A percentile compares a stretch with the other conserved stretches of the same genome.
Evolutionary conservation across 2,329 filamentous ascomycete species (phyloP).

Genomic region (Ambrosiella cleistominuta): DNA sequence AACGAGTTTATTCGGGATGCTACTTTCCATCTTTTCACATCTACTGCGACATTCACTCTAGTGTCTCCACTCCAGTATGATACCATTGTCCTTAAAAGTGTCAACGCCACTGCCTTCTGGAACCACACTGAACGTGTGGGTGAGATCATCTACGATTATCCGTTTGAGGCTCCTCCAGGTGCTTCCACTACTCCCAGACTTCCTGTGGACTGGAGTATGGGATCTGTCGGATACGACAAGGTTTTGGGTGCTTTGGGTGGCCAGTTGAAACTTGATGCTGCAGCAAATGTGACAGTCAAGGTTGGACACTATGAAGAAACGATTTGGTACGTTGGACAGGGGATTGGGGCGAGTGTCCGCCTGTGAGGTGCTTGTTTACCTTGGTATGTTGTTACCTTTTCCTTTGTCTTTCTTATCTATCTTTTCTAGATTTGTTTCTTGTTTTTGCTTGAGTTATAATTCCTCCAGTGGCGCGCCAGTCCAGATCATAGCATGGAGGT

Average conservation of each 20-base stretch:
- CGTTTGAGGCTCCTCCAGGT: constrained; percentile 64
- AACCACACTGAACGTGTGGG: constrained; percentile 65
- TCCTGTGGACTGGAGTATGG: constrained; percentile 65
- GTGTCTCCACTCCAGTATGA: constrained; percentile 59
- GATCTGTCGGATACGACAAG: constrained; percentile 66
- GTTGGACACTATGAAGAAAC: constrained; percentile 59
- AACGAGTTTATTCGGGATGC: constrained; percentile 60
- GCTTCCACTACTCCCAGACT: constrained; percentile 54
- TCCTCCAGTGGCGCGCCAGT: neutral
- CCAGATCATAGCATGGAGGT: neutral
- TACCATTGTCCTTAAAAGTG: constrained; percentile 56
- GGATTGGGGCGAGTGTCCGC: constrained; percentile 49
- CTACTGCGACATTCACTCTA: constrained; percentile 69
- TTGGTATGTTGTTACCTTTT: neutral
- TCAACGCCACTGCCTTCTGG: constrained; percentile 76
- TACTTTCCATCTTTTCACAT: constrained; percentile 72
- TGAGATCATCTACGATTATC: constrained; percentile 53
- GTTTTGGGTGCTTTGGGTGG: constrained; percentile 68
- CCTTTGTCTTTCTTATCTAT: neutral
- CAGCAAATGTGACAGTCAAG: constrained; percentile 55
- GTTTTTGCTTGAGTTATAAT: neutral
- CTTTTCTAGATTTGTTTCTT: neutral
- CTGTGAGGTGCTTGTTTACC: constrained; percentile 21
- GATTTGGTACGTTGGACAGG: constrained; percentile 51
- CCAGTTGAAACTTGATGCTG: constrained; percentile 57